phyloP scores from a whole-genome alignment of 2,329 filamentous ascomycete genomes.

The Nemania sp. region DNA sequence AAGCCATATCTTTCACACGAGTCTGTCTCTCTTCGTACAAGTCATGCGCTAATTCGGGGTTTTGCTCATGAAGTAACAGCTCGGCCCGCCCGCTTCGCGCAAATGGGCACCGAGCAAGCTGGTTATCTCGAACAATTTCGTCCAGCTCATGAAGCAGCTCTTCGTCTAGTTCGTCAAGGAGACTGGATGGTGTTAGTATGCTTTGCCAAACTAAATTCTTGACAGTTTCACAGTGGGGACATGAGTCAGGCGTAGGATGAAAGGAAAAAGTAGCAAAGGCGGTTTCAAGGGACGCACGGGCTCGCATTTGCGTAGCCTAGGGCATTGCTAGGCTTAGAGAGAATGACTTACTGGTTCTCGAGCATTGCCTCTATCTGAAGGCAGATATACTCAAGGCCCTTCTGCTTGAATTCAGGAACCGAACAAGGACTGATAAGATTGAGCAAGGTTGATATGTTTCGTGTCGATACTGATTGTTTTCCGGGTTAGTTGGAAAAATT shows the following conservation, averaged over 20 bases:
- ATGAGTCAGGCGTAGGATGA: neutral
- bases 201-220: neutral
- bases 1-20: slow-evolving; percentile 76
- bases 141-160: slow-evolving; percentile 84
- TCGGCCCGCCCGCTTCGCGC: slow-evolving; percentile 77
- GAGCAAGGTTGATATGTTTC: slow-evolving; percentile 83
- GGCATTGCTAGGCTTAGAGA: neutral
- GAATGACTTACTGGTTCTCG: slow-evolving; percentile 67
- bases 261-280: neutral
- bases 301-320: slow-evolving; percentile 32
- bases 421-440: slow-evolving; percentile 86
- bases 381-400: slow-evolving; percentile 87
- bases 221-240: neutral
- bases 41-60: slow-evolving; percentile 66
- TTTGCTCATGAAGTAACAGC: slow-evolving; percentile 63
- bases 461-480: slow-evolving; percentile 63
- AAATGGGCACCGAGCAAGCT: slow-evolving; percentile 76
- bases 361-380: slow-evolving; percentile 90
- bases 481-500: slow-evolving; percentile 31
- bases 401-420: slow-evolving; percentile 83
- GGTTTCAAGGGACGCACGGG: slow-evolving; percentile 27
- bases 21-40: slow-evolving; percentile 71
- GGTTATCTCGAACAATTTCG: slow-evolving; percentile 77
- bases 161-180: slow-evolving; percentile 83
- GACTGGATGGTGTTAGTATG: slow-evolving; percentile 38